phyloP scores from a whole-genome alignment of 148 eudicot species.

The Talinum fruticosum region DNA sequence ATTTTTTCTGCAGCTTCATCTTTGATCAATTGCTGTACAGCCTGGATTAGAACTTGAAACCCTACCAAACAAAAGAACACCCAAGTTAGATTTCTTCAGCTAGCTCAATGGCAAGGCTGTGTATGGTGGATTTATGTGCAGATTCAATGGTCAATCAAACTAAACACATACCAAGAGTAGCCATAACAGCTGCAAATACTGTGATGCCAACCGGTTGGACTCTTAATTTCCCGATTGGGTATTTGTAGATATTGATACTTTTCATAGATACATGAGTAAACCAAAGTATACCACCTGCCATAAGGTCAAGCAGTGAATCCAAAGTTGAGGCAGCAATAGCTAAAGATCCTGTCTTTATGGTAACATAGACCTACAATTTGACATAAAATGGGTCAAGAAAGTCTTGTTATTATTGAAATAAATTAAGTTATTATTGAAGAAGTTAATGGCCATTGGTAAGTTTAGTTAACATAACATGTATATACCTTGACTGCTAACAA shows the following conservation, averaged over 20 bases:
- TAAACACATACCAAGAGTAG: conserved; percentile 71
- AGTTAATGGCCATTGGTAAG: neutral
- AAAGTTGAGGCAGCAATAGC: conserved; percentile 95
- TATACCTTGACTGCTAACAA: conserved; percentile 74
- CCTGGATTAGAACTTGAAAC: conserved; percentile 81
- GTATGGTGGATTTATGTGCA: neutral
- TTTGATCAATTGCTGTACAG: conserved; percentile 61
- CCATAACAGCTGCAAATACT: conserved; percentile 93
- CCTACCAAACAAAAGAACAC: conserved; percentile 35
- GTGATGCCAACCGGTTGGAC: conserved; percentile 97
- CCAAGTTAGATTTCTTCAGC: neutral
- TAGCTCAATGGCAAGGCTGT: neutral
- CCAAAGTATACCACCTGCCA: conserved; percentile 97
- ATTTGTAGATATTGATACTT: conserved; percentile 70
- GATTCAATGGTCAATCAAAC: neutral
- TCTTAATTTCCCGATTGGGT: conserved; percentile 92
- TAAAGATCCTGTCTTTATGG: conserved; percentile 72
- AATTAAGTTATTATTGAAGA: no score
- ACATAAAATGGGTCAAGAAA: neutral
- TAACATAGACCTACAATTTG: conserved; percentile 63
- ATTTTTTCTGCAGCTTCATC: conserved; percentile 46
- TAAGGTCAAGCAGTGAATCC: conserved; percentile 88
- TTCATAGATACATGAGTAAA: conserved; percentile 87
- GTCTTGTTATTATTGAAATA: neutral
- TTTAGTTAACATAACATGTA: neutral